These are phyloP conservation scores for Hamamelis virginiana DNA, from an alignment of 164 flowering plant genomes.

Conservation along the genomic window DNA sequence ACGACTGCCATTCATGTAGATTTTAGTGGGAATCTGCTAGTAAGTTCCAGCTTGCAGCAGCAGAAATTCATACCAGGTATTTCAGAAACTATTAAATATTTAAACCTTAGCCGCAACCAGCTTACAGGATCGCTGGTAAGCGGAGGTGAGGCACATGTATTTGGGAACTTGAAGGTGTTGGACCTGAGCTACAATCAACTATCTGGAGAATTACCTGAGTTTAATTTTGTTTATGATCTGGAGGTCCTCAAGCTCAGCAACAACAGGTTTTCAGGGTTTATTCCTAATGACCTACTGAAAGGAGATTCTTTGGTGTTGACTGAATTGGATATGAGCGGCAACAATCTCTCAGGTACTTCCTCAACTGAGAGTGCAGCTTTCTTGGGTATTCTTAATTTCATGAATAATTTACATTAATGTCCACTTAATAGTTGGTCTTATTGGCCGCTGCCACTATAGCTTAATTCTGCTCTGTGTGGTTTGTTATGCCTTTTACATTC, in stretches of 20 bases:
- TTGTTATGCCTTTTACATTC: not conserved
- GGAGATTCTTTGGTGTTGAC: constrained; percentile 71
- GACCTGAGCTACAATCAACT: constrained; percentile 92
- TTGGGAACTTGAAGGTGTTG: constrained; percentile 54
- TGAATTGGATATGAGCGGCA: constrained; percentile 89
- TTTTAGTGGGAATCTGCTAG: constrained; percentile 73
- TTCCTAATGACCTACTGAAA: constrained; percentile 77
- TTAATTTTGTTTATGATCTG: constrained; percentile 81
- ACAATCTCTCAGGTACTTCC: constrained; percentile 87
- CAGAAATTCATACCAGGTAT: constrained; percentile 55
- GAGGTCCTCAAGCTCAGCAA: constrained; percentile 74
- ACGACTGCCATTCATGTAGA: constrained; percentile 72
- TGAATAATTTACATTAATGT: not conserved
- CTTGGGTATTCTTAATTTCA: no score
- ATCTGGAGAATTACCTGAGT: constrained; percentile 87
- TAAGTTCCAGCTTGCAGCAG: constrained; percentile 41
- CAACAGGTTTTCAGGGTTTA: constrained; percentile 70
- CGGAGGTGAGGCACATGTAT: constrained; percentile 26
- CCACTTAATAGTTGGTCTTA: not conserved
- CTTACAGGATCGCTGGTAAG: constrained; percentile 37
- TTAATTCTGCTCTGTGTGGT: not conserved
- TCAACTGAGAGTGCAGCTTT: no score
- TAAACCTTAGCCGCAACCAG: constrained; percentile 72
- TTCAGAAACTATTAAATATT: constrained; percentile 61
- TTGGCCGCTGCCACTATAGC: not conserved